Conservation (phyloP, 345 rosid species). For the Eucalyptus viminalis region DNA sequence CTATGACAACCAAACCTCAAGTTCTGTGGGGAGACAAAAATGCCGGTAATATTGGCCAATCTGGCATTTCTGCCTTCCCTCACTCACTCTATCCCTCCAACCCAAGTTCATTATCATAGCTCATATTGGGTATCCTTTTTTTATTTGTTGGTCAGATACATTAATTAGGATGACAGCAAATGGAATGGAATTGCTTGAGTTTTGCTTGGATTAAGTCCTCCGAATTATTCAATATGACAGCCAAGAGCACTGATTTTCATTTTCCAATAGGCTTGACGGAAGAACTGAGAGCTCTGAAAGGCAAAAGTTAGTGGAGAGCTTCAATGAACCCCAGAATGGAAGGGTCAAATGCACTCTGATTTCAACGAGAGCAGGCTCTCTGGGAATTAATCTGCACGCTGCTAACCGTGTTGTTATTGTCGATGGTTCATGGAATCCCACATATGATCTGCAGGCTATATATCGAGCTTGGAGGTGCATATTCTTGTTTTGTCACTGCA, state of each 20-base stretch:
- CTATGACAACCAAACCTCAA: background rate
- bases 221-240: background rate
- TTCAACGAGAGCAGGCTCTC: constrained; percentile 97
- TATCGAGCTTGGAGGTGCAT: constrained; percentile 96
- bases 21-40: background rate
- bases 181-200: background rate
- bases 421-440: constrained; percentile 99
- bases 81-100: background rate
- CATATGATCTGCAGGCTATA: constrained; percentile 97
- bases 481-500: background rate
- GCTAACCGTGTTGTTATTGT: constrained; percentile 98
- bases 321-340: constrained; percentile 73
- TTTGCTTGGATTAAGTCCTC: background rate
- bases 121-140: background rate
- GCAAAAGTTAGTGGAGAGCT: constrained; percentile 88
- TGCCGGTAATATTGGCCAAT: background rate
- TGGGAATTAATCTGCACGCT: constrained; percentile 94
- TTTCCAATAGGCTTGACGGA: constrained; percentile 72
- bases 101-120: background rate
- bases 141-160: background rate
- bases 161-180: background rate
- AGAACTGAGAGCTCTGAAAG: constrained; percentile 96
- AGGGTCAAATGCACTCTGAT: constrained; percentile 93
- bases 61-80: background rate
- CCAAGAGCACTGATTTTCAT: background rate